Evolutionary conservation across 176 grass and related monocot genomes (phyloP).

Genomic region (Triticum urartu): DNA sequence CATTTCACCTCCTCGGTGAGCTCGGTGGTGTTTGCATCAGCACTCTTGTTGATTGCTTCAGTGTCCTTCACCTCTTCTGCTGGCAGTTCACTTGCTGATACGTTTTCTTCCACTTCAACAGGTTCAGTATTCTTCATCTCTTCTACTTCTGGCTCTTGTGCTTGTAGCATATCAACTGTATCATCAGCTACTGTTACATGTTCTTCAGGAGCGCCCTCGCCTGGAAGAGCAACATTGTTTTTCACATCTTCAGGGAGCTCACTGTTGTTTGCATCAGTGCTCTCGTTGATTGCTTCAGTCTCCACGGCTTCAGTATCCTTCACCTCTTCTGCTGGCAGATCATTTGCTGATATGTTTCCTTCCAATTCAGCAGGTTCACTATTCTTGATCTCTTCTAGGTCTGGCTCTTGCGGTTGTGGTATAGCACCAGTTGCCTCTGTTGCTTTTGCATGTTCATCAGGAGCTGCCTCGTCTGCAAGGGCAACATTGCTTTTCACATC

Average conservation of each 20-base stretch:
- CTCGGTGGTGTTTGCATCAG: background rate
- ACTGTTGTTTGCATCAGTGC: background rate
- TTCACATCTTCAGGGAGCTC: background rate
- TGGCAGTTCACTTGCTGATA: background rate
- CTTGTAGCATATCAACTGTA: background rate
- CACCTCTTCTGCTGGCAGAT: background rate
- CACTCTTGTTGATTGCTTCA: background rate
- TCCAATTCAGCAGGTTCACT: slow-evolving; percentile 22
- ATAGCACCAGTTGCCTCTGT: background rate
- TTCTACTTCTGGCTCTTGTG: background rate
- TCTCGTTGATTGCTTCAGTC: background rate
- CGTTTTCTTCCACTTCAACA: background rate
- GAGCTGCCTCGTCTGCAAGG: background rate
- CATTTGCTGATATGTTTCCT: background rate
- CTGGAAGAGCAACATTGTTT: background rate
- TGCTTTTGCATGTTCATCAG: background rate
- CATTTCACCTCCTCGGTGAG: background rate
- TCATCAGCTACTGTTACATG: background rate
- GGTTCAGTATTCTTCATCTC: background rate
- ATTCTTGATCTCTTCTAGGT: slow-evolving; percentile 33
- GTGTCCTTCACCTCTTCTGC: background rate
- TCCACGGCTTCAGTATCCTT: slow-evolving; percentile 23
- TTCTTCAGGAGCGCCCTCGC: background rate
- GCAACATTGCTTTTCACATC: background rate
- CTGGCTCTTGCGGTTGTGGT: background rate